A percentile compares a stretch with the other conserved stretches of the same genome.
phyloP scores from a whole-genome alignment of 176 grass and related monocot genomes.

The barley (Hordeum vulgare) region DNA sequence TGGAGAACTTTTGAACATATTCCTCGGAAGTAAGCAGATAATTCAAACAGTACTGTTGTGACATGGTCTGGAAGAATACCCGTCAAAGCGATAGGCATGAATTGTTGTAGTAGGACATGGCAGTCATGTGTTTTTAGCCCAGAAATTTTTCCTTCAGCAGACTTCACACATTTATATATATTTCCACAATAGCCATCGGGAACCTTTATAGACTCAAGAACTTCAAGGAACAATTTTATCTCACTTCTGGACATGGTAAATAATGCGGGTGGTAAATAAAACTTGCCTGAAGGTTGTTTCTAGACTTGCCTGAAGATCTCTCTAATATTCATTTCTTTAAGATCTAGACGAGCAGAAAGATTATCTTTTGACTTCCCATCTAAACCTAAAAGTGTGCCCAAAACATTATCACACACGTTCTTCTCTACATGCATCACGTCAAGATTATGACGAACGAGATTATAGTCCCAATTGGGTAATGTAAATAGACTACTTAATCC shows the following conservation, averaged over 20 bases:
- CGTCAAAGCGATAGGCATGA: background rate
- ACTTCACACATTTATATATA: background rate
- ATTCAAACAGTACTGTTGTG: background rate
- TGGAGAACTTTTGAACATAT: slow-evolving; percentile 25
- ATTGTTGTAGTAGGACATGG: background rate
- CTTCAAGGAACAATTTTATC: background rate
- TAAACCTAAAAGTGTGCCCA: background rate
- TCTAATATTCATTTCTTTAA: background rate
- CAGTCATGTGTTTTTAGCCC: background rate
- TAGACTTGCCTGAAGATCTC: background rate
- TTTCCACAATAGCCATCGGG: background rate
- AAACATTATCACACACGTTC: background rate
- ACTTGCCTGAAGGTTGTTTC: background rate
- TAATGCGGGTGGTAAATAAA: background rate
- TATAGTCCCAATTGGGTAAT: background rate
- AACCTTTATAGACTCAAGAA: background rate
- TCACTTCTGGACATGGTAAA: background rate
- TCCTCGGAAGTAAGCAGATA: background rate
- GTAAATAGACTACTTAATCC: background rate
- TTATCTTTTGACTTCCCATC: slow-evolving; percentile 1
- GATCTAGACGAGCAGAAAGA: background rate
- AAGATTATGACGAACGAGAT: background rate
- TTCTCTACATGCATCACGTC: background rate
- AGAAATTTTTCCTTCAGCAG: background rate
- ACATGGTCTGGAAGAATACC: background rate